These are phyloP conservation scores for Zygosaccharomyces sapae DNA, from an alignment of 1,139 yeast species.

Conservation along the genomic window DNA sequence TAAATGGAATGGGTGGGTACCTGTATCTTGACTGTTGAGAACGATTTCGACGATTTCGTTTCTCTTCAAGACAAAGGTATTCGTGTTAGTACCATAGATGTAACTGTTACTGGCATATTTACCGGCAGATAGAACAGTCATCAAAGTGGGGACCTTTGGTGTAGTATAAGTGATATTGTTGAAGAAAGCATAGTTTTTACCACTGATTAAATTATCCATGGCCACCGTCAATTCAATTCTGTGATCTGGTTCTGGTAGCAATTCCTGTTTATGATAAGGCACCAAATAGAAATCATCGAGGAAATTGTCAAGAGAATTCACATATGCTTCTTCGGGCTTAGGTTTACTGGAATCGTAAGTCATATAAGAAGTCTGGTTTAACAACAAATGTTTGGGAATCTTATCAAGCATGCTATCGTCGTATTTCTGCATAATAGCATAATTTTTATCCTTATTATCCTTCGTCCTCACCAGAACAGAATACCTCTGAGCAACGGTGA, in stretches of 20 bases:
- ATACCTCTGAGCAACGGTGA: slow-evolving; percentile 77
- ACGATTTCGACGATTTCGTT: slow-evolving; percentile 66
- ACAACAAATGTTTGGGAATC: slow-evolving; percentile 55
- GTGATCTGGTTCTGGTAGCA: slow-evolving; percentile 63
- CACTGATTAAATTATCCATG: slow-evolving; percentile 77
- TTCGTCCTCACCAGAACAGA: slow-evolving; percentile 70
- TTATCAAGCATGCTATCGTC: slow-evolving; percentile 78
- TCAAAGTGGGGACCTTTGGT: slow-evolving; percentile 80
- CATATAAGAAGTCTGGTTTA: slow-evolving; percentile 71
- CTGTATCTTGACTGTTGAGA: slow-evolving; percentile 66
- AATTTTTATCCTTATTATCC: slow-evolving; percentile 54
- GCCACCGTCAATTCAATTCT: slow-evolving; percentile 59
- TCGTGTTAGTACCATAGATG: slow-evolving; percentile 80
- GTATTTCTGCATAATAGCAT: slow-evolving; percentile 69
- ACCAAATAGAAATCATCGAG: slow-evolving; percentile 63
- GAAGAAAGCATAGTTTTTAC: slow-evolving; percentile 87
- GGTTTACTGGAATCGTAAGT: slow-evolving; percentile 49
- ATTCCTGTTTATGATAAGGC: slow-evolving; percentile 51
- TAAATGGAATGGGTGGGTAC: slow-evolving; percentile 84
- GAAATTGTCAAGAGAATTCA: slow-evolving; percentile 45
- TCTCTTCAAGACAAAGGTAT: slow-evolving; percentile 64
- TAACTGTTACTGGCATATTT: slow-evolving; percentile 49
- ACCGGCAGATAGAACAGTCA: slow-evolving; percentile 68
- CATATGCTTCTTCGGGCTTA: slow-evolving; percentile 44
- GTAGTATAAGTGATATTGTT: slow-evolving; percentile 68